These are phyloP conservation scores for Penicillium desertorum DNA, from an alignment of 495 filamentous ascomycete species.

Conservation along the genomic window DNA sequence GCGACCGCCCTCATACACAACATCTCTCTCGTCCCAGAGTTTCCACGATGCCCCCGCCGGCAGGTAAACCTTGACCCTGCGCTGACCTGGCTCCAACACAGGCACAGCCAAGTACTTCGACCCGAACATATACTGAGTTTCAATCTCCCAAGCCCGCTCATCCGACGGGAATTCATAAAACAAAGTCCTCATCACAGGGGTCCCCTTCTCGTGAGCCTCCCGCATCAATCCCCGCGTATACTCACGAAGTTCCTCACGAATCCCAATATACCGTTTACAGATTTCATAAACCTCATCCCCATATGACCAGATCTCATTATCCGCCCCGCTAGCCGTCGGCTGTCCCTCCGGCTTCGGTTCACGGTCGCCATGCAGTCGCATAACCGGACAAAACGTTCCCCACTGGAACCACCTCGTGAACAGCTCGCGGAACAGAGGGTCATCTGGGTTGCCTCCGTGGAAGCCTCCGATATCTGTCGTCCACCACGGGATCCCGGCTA, in stretches of 20 bases:
- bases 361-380: constrained; percentile 60
- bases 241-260: constrained; percentile 52
- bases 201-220: constrained; percentile 54
- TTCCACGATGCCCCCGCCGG: constrained; percentile 48
- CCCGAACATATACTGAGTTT: constrained; percentile 57
- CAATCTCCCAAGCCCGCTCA: constrained; percentile 46
- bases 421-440: constrained; percentile 54
- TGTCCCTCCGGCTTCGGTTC: constrained; percentile 47
- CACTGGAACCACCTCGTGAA: constrained; percentile 63
- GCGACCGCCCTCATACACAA: constrained; percentile 35
- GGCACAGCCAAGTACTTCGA: constrained; percentile 53
- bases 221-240: constrained; percentile 54
- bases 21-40: constrained; percentile 29
- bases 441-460: constrained; percentile 54
- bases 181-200: constrained; percentile 54
- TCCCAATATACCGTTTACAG: constrained; percentile 53
- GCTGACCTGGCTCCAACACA: constrained; percentile 44
- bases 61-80: constrained; percentile 45
- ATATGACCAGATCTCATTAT: constrained; percentile 62
- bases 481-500: constrained; percentile 59
- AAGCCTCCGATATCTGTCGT: constrained; percentile 63
- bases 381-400: constrained; percentile 60
- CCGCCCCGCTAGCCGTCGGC: constrained; percentile 42
- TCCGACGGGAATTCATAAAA: constrained; percentile 59
- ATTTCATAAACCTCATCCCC: constrained; percentile 55